These are phyloP conservation scores for Nannochloropsis oceanica DNA, from an alignment of 108 stramenopile species.

Conservation along the genomic window DNA sequence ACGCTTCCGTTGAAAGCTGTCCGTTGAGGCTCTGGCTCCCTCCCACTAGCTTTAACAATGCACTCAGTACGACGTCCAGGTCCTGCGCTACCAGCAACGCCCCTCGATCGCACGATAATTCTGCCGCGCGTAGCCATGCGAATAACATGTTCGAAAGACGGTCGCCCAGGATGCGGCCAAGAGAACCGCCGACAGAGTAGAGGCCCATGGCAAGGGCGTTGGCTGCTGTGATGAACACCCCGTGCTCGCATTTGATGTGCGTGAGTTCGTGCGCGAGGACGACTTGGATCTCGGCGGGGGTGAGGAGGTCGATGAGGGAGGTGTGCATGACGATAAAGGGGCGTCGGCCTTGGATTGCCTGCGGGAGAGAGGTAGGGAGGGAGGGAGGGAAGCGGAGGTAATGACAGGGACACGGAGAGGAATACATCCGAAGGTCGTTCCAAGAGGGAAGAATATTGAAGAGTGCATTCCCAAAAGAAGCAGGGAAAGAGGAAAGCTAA, in stretches of 20 bases:
- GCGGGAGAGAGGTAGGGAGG: neutral
- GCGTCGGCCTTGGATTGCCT: constrained; percentile 13
- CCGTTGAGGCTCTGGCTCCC: constrained; percentile 30
- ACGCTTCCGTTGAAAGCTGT: constrained; percentile 35
- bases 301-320: constrained; percentile 11
- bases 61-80: constrained; percentile 42
- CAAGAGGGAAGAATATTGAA: no score
- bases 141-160: neutral
- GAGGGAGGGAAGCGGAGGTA: no score
- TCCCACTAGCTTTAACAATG: constrained; percentile 52
- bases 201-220: constrained; percentile 12
- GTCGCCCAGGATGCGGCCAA: constrained; percentile 21
- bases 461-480: no score
- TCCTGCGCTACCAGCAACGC: constrained; percentile 54
- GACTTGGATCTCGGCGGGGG: constrained; percentile 44
- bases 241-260: constrained; percentile 61
- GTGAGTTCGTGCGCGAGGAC: constrained; percentile 59
- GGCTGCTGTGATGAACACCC: constrained; percentile 45
- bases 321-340: constrained; percentile 32
- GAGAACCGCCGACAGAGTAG: neutral
- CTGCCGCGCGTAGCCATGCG: constrained; percentile 53
- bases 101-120: constrained; percentile 58
- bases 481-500: no score
- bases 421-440: no score
- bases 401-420: no score